Conservation (phyloP, 1,284 basidiomycete species). For the Neotropicomus parvogracilis region DNA sequence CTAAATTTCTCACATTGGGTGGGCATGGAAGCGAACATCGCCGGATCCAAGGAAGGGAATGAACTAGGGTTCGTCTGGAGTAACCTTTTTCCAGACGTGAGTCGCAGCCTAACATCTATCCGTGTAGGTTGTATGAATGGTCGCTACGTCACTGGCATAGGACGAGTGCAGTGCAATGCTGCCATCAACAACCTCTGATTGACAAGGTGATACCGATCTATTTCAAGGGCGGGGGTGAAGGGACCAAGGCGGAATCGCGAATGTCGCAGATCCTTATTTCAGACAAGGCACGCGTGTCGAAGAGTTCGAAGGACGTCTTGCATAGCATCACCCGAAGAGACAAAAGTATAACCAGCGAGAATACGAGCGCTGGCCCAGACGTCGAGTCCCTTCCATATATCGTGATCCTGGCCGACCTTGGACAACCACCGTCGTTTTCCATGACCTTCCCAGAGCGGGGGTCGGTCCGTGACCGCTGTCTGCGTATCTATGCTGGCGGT, state of each 20-base stretch:
- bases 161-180: constrained; percentile 18
- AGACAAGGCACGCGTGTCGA: background rate
- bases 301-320: background rate
- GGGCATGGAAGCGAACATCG: constrained; percentile 6
- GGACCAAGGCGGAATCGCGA: background rate
- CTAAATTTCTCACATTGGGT: constrained; percentile 17
- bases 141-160: constrained; percentile 15
- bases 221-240: constrained; percentile 6
- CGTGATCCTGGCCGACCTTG: constrained; percentile 14
- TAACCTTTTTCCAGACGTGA: background rate
- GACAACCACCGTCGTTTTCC: background rate
- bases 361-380: too few relatives aligned
- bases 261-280: constrained; percentile 16
- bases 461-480: constrained; percentile 1
- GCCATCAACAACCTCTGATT: constrained; percentile 2
- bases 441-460: constrained; percentile 1
- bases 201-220: too few relatives aligned
- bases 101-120: background rate
- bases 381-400: constrained; percentile 1
- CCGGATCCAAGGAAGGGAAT: background rate
- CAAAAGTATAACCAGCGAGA: background rate
- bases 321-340: background rate
- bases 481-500: constrained; percentile 9
- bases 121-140: background rate
- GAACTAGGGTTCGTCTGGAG: background rate